Base-by-base conservation (phyloP, 1,139 yeast species). In the Suhomyces guaymorum region DNA sequence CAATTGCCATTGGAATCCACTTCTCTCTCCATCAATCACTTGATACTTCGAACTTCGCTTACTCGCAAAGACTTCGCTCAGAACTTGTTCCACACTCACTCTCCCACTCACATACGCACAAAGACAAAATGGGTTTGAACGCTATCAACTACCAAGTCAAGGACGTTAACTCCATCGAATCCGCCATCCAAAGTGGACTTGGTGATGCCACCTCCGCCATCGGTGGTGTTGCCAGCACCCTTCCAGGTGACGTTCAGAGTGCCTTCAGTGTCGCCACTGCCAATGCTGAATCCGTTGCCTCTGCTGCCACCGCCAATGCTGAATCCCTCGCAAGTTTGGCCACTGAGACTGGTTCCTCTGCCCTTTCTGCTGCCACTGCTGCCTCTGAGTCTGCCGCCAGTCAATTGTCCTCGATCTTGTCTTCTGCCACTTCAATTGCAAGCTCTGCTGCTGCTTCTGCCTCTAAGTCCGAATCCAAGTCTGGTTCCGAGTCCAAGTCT, bases 161-260 rank as follows among this genome's bases (percentile, higher is more conserved):
- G 13, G 46, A 38, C 26, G 15, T 40, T 16, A 32, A 31, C 19
- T 36, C 44, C n/a, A n/a, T n/a, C n/a, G n/a, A n/a, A n/a, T n/a
- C n/a, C 26, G 46, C 39, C 12, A 40, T 38, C 4, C 42, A 26
- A 13, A 48, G 43, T 16, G 48, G 31, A 23, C 9, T 28, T 15
- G 32, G 22, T 23, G 31, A 41, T 12, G 40, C 43, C 20, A 39
- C 46, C 16, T 40, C 44, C 15, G 41, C 35, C 18, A 42, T 37
- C 22, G 41, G 22, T 14, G 43, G 32, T 10, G 44, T 32, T 15
- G 37, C 33, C 14, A 13, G 14, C 16, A 28, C 42, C 24, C 40
- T n/a, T n/a, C n/a, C n/a, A n/a, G n/a, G n/a, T n/a, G 52, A 49
- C 32, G 57, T 54, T 28, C 39, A 41, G 8, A 38, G 51, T 22